Percentiles rank a stretch among this genome's conserved stretches.
These are phyloP conservation scores for Cytospora mali DNA, from an alignment of 2,329 filamentous ascomycete genomes.

Conservation along the genomic window DNA sequence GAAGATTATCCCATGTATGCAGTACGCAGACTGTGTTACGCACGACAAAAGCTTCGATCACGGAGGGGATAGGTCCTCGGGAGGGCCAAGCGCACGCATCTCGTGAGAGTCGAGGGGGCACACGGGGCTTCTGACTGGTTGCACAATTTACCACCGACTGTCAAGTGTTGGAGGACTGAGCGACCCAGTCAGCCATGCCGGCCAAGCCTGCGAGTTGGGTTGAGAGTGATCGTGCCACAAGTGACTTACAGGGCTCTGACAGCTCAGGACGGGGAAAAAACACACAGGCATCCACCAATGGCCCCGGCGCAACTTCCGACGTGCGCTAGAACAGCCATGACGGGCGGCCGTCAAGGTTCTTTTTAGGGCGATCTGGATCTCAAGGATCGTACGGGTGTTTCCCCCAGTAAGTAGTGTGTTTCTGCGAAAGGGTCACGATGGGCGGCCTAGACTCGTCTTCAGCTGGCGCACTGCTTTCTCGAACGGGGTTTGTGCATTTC, in stretches of 20 bases:
- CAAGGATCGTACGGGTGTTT: not conserved
- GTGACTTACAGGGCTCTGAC: too few relatives aligned
- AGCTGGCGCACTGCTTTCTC: not conserved
- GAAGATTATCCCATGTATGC: too few relatives aligned
- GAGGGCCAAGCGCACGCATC: not conserved
- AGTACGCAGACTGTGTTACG: constrained; percentile 13
- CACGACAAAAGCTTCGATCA: not conserved
- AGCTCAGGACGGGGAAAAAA: constrained; percentile 12
- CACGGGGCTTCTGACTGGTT: too few relatives aligned
- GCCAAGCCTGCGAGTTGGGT: too few relatives aligned
- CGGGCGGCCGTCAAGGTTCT: constrained; percentile 10
- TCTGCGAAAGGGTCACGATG: too few relatives aligned
- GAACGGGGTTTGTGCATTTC: not conserved
- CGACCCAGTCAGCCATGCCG: constrained; percentile 7
- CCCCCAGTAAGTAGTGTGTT: too few relatives aligned
- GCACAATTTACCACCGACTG: constrained; percentile 1
- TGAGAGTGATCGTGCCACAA: not conserved
- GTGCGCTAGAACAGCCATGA: constrained; percentile 7
- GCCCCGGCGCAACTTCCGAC: constrained; percentile 1
- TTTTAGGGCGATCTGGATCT: not conserved
- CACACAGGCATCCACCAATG: constrained; percentile 11
- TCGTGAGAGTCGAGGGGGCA: not conserved
- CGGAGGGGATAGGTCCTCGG: constrained; percentile 3
- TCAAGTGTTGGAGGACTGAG: not conserved
- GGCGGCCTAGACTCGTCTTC: not conserved